These are phyloP conservation scores for Acacia melanoxylon DNA, from an alignment of 306 rosid genomes.

Conservation along the genomic window DNA sequence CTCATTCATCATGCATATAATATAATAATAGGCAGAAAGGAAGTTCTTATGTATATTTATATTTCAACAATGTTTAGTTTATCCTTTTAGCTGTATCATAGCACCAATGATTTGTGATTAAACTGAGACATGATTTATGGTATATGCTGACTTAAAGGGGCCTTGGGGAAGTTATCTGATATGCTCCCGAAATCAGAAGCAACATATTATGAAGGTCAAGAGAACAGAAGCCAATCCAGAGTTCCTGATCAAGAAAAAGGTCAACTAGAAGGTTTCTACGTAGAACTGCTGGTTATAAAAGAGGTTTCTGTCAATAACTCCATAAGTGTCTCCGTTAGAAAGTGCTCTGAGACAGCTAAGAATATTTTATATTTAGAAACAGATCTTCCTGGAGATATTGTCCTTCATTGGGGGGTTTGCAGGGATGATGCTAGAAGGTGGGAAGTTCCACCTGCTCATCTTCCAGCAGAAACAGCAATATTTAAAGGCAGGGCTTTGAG, in stretches of 20 bases:
- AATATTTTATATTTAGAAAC: conserved; percentile 67
- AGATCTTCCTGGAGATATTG: conserved; percentile 67
- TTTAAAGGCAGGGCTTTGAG: conserved; percentile 81
- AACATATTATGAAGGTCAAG: conserved; percentile 39
- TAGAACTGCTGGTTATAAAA: conserved; percentile 68
- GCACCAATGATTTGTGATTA: conserved; percentile 27
- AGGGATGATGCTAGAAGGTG: conserved; percentile 69
- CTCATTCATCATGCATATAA: neutral
- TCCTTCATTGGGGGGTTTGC: conserved; percentile 96
- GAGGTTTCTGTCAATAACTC: conserved; percentile 52
- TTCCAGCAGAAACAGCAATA: conserved; percentile 67
- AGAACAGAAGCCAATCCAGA: conserved; percentile 37
- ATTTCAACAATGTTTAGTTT: neutral
- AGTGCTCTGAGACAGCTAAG: conserved; percentile 65
- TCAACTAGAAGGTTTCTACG: conserved; percentile 64
- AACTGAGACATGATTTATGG: conserved; percentile 37
- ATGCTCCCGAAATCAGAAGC: conserved; percentile 50
- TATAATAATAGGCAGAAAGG: neutral
- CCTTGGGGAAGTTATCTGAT: conserved; percentile 59
- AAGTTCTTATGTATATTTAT: neutral
- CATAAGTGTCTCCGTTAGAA: conserved; percentile 57
- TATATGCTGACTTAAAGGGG: conserved; percentile 52
- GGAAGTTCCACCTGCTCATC: conserved; percentile 79
- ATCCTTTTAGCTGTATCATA: conserved; percentile 21
- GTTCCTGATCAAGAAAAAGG: conserved; percentile 42